phyloP scores from a whole-genome alignment of 352 stramenopile genomes.

The Phytopythium montanum region DNA sequence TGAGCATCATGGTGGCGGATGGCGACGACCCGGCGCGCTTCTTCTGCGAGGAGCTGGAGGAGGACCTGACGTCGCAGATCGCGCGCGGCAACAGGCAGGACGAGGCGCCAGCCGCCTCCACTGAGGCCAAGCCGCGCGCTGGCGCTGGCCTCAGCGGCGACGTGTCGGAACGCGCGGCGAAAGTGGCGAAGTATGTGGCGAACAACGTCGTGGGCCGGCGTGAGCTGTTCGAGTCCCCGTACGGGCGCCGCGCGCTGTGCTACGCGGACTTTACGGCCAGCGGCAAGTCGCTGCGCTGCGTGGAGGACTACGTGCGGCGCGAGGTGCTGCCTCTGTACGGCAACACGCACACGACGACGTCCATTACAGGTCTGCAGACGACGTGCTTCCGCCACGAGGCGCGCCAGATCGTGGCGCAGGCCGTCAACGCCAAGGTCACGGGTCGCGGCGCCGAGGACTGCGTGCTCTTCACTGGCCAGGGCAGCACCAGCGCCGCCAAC shows the following conservation, averaged over 20 bases:
- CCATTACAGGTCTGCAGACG: slow-evolving; percentile 69
- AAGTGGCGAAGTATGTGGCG: slow-evolving; percentile 31
- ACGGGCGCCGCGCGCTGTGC: slow-evolving; percentile 69
- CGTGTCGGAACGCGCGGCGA: slow-evolving; percentile 7
- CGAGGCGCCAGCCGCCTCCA: background rate
- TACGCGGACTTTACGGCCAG: slow-evolving; percentile 96
- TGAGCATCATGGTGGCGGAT: slow-evolving; percentile 8
- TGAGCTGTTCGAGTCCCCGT: slow-evolving; percentile 61
- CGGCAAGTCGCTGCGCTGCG: slow-evolving; percentile 75
- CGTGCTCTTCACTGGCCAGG: slow-evolving; percentile 93
- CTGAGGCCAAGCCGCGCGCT: background rate
- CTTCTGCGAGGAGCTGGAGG: slow-evolving; percentile 80
- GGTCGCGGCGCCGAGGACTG: slow-evolving; percentile 90
- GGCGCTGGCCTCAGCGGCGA: background rate
- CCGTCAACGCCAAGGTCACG: slow-evolving; percentile 87
- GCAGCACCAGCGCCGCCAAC: slow-evolving; percentile 79
- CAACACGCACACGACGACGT: slow-evolving; percentile 96
- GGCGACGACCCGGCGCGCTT: slow-evolving; percentile 42
- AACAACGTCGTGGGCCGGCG: slow-evolving; percentile 42
- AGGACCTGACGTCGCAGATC: slow-evolving; percentile 49
- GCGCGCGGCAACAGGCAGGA: slow-evolving; percentile 15
- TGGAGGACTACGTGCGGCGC: slow-evolving; percentile 89
- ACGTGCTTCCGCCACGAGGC: slow-evolving; percentile 96
- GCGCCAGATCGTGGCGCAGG: slow-evolving; percentile 92
- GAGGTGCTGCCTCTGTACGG: slow-evolving; percentile 94